Evolutionary conservation across 164 flowering plant genomes (phyloP).

Genomic region (Echeveria elegans): DNA sequence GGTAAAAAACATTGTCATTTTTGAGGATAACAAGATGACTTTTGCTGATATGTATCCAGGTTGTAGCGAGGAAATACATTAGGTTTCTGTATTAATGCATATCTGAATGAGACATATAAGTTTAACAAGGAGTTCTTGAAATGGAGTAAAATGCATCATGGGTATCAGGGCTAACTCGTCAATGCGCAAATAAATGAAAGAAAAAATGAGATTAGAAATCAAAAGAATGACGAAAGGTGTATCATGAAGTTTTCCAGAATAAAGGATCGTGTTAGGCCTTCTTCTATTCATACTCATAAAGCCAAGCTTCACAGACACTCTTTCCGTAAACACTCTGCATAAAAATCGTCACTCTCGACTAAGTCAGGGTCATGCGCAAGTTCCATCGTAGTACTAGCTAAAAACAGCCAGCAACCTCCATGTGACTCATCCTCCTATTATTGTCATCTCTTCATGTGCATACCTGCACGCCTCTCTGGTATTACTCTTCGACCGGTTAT

Average conservation of each 20-base stretch:
- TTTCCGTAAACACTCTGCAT: too few species aligned
- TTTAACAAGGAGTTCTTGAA: neutral
- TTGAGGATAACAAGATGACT: too few species aligned
- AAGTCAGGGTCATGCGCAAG: too few species aligned
- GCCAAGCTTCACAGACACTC: conserved; percentile 26
- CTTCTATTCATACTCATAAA: conserved; percentile 24
- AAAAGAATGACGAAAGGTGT: conserved; percentile 34
- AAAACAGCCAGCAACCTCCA: conserved; percentile 1
- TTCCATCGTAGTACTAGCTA: neutral
- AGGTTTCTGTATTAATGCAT: too few species aligned
- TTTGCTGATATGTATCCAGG: neutral
- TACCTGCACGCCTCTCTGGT: neutral
- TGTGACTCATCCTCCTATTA: neutral
- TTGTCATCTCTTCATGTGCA: conserved; percentile 2
- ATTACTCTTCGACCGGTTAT: neutral
- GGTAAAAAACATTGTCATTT: too few species aligned
- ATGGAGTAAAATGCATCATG: conserved; percentile 16
- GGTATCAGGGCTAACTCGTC: conserved; percentile 19
- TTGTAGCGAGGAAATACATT: too few species aligned
- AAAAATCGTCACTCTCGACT: neutral
- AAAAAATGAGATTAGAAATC: conserved; percentile 9
- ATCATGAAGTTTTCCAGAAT: conserved; percentile 22
- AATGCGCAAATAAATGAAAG: conserved; percentile 13
- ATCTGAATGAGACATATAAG: too few species aligned
- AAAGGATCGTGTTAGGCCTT: conserved; percentile 22